Evolutionary conservation across 2,329 filamentous ascomycete genomes (phyloP).

Genomic region (Colletotrichum sp.): DNA sequence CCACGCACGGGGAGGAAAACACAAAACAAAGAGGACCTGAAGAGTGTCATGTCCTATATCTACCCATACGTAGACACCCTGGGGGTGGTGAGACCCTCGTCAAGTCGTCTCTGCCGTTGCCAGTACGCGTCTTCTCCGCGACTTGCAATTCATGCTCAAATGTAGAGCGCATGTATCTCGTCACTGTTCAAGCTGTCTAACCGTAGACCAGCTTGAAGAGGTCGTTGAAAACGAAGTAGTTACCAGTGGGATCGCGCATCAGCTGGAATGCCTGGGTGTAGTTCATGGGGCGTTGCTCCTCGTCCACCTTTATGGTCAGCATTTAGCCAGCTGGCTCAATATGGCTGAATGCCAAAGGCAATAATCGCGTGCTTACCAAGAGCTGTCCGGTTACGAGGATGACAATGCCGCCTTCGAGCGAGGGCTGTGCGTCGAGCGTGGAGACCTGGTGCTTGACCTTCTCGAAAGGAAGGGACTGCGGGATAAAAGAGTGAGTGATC

Average conservation of each 20-base stretch:
- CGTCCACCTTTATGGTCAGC: conserved; percentile 72
- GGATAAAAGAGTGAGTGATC: neutral
- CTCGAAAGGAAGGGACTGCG: conserved; percentile 70
- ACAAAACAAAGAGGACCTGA: neutral
- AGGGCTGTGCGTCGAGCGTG: conserved; percentile 85
- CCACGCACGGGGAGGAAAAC: neutral
- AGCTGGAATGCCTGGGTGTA: conserved; percentile 93
- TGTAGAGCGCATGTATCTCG: neutral
- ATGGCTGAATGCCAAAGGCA: neutral
- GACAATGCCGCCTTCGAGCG: conserved; percentile 72
- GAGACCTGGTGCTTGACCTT: conserved; percentile 80
- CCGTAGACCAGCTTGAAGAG: conserved; percentile 89
- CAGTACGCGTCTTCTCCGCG: neutral
- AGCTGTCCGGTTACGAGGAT: conserved; percentile 90
- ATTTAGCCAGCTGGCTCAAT: neutral
- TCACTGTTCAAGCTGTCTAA: conserved; percentile 31
- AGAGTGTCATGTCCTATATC: neutral
- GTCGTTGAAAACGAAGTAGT: conserved; percentile 92
- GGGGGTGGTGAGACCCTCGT: neutral
- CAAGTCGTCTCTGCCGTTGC: neutral
- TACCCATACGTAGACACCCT: neutral
- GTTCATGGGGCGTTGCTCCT: conserved; percentile 85
- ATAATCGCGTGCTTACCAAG: conserved; percentile 60
- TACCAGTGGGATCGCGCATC: conserved; percentile 65
- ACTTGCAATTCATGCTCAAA: neutral